A percentile compares a stretch with the other conserved stretches of the same genome.
These are phyloP conservation scores for Acanthamoeba royreba DNA, from an alignment of 208 protist species.

Conservation along the genomic window DNA sequence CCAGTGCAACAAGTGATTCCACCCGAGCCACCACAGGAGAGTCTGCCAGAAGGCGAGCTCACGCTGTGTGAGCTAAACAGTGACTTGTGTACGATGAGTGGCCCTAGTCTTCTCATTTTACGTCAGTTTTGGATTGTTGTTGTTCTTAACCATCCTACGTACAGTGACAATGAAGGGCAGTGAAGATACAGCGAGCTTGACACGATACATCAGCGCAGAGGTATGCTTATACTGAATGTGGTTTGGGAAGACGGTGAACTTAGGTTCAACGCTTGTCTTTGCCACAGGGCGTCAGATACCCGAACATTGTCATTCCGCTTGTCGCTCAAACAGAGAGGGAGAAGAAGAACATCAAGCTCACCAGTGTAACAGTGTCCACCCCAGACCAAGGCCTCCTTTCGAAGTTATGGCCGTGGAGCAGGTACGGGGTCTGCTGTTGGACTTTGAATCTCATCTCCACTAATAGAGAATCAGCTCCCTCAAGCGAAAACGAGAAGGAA, in stretches of 20 bases:
- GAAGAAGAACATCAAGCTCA: neutral
- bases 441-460: no score
- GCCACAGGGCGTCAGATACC: neutral
- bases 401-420: neutral
- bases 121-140: neutral
- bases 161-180: neutral
- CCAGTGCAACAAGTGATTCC: slow-evolving; percentile 8
- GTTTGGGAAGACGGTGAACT: no score
- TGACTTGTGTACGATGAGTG: neutral
- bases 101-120: neutral
- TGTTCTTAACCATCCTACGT: neutral
- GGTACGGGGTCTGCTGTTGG: neutral
- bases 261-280: neutral
- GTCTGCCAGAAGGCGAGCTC: neutral
- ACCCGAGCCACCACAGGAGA: neutral
- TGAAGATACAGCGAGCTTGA: neutral
- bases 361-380: neutral
- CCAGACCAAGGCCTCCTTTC: neutral
- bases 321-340: neutral
- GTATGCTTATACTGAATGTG: neutral
- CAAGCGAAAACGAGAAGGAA: neutral
- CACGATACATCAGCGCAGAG: neutral
- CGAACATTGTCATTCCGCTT: neutral
- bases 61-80: slow-evolving; percentile 36
- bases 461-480: neutral